Evolutionary conservation across 2,329 filamentous ascomycete species (phyloP).

Genomic region (Pyrenophora graminea): DNA sequence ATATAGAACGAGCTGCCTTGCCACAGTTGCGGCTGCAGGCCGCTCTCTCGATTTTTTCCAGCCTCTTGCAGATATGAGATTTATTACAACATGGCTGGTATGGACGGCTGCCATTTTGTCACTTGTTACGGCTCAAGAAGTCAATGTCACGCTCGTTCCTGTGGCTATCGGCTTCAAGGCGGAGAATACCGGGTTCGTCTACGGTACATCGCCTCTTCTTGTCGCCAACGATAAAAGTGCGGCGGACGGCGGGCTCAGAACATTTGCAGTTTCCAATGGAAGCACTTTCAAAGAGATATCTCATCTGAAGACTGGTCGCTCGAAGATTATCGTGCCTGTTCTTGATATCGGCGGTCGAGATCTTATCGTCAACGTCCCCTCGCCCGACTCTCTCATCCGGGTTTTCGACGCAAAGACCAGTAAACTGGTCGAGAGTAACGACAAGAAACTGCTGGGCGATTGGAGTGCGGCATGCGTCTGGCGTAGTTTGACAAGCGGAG

Average conservation of each 20-base stretch:
- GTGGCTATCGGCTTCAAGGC: slow-evolving; percentile 31
- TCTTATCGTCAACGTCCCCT: slow-evolving; percentile 35
- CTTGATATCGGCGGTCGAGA: slow-evolving; percentile 30
- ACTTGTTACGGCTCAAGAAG: slow-evolving; percentile 19
- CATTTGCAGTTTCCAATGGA: slow-evolving; percentile 17
- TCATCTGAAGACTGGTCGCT: slow-evolving; percentile 32
- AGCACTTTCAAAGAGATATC: slow-evolving; percentile 15
- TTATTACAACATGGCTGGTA: background rate
- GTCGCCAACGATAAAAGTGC: slow-evolving; percentile 37
- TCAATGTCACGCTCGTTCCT: slow-evolving; percentile 26
- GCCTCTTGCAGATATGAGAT: slow-evolving; percentile 3
- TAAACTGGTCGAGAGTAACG: slow-evolving; percentile 20
- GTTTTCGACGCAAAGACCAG: slow-evolving; percentile 29
- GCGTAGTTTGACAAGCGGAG: slow-evolving; percentile 31
- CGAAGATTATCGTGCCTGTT: slow-evolving; percentile 32
- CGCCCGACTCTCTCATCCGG: slow-evolving; percentile 34
- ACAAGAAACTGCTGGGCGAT: slow-evolving; percentile 34
- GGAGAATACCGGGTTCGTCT: slow-evolving; percentile 37
- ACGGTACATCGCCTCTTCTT: slow-evolving; percentile 24
- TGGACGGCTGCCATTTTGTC: slow-evolving; percentile 12
- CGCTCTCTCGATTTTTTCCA: background rate
- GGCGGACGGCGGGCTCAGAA: slow-evolving; percentile 33
- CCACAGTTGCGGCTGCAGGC: background rate
- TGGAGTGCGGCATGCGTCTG: slow-evolving; percentile 39
- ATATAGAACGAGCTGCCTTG: slow-evolving; percentile 1